Evolutionary conservation across 78 protist species (phyloP), one percentile per base, ranked within the genome.

Genomic region (Polysphondylium violaceum): DNA sequence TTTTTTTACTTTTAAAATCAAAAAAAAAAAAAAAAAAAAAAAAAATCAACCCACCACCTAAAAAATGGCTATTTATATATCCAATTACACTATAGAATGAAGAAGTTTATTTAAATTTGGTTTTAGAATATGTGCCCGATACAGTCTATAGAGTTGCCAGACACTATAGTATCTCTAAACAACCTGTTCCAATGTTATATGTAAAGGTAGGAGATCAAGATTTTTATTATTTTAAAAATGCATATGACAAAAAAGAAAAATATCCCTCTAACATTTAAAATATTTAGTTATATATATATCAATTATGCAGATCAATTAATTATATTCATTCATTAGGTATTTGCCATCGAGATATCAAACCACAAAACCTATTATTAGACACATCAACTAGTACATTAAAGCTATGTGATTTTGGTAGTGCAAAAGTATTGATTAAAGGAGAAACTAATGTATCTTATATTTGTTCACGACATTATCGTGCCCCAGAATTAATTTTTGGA

Each of bases 401-500:
- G 77, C 89, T 99, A 55, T 98, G 99, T 94, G 99, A 99, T 78
- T 99, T 99, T 74, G 99, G 99, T 1, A 92, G 97, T 61, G 97
- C 99, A 19, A 98, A 98, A 86, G 81, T 87, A 21, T 93, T 98
- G 4, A 93, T 77, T 14, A 29, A 31, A 76, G 99, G 98, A 14
- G 99, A 99, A 93, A 95, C 99, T 27, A 99, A 98, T 74, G 99
- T 99, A 21, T 60, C 99, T n/a, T 99, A 99, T 96, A 99, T 99
- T 36, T 99, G 99, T 92, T 98, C 99, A 64, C 97, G 99, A 31
- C 99, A 98, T 96, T 99, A 99, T 88, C 95, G 99, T 35, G 99
- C 99, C 1, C 99, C 99, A 12, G 99, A 99, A 88, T 96, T 99
- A 67, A 97, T 99, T 51, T 98, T 99, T 51, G 99, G 99, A 3